Evolutionary conservation across 177 flowering plant species (phyloP).

Genomic region (Vitis hybrid): DNA sequence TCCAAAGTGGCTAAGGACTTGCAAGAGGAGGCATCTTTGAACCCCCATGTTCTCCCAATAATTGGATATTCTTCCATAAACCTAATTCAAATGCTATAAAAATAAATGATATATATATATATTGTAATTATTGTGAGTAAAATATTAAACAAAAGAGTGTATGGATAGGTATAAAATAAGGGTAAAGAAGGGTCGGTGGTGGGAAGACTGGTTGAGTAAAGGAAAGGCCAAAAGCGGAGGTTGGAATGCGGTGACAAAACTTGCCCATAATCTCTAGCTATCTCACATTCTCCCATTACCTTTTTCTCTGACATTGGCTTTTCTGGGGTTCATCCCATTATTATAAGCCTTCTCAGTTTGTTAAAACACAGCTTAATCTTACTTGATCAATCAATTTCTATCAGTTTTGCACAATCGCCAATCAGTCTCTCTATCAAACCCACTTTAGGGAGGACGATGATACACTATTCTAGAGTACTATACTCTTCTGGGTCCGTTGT

Average conservation of each 20-base stretch:
- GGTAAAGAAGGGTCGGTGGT: not conserved
- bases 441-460: not conserved
- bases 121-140: too few relatives aligned
- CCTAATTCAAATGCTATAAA: too few relatives aligned
- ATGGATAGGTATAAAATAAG: not conserved
- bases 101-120: too few relatives aligned
- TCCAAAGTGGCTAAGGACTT: not conserved
- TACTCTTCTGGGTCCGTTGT: too few relatives aligned
- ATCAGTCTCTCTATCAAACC: not conserved
- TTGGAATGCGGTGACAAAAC: conserved; percentile 8
- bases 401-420: not conserved
- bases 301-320: not conserved
- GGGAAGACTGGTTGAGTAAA: not conserved
- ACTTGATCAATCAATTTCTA: not conserved
- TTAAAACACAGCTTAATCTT: not conserved
- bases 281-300: not conserved
- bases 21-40: conserved; percentile 19
- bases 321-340: not conserved
- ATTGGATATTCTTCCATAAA: not conserved
- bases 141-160: too few relatives aligned
- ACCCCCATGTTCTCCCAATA: conserved; percentile 16
- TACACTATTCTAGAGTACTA: too few relatives aligned
- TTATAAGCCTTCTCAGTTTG: not conserved
- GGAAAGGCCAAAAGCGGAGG: not conserved
- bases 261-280: conserved; percentile 9